Evolutionary conservation across 148 eudicot species (phyloP), one percentile per base, ranked within the genome.

Genomic region (Chenopodium berlandieri): DNA sequence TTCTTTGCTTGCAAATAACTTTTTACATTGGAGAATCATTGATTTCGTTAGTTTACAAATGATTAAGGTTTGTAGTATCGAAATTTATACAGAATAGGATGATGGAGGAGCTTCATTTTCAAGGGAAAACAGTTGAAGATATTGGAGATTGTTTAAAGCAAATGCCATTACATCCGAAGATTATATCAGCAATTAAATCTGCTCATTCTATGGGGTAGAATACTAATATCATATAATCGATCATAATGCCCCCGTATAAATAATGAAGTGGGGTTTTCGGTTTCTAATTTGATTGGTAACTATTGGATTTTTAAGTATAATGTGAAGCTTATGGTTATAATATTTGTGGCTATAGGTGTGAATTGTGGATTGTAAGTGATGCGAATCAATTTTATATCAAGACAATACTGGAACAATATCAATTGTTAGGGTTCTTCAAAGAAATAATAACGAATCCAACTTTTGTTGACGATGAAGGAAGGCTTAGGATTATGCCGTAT

Each of bases 311-410:
- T n/a, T 37, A 27, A 31, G 62, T 9, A 46, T 60, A 27, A 46
- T 56, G 40, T 66, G 73, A 74, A 73, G 23, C 37, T 75, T 78
- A 54, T 5, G 81, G 75, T 46, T 34, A 9, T 62, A 56, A 46
- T 54, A 48, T 76, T 31, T 79, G 78, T 76, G 77, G 10, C 78
- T 75, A 75, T 88, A 95, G 99, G 85, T 94, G 99, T 81, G 95
- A 92, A 12, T 82, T 95, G 86, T 87, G 84, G 86, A 90, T 95
- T 72, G 81, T 92, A 22, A 95, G 99, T 46, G 98, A 95, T 73
- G 94, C 98, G 9, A 95, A 95, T 76, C 83, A 83, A 73, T 92
- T 95, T 83, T 95, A 82, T 83, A 94, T 92, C 17, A 87, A 89
- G 83, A 90, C 92, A 22, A 91, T 94, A 80, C 77, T 94, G 89